phyloP scores from a whole-genome alignment of 2,329 filamentous ascomycete genomes.

The Lecanicillium sp. region DNA sequence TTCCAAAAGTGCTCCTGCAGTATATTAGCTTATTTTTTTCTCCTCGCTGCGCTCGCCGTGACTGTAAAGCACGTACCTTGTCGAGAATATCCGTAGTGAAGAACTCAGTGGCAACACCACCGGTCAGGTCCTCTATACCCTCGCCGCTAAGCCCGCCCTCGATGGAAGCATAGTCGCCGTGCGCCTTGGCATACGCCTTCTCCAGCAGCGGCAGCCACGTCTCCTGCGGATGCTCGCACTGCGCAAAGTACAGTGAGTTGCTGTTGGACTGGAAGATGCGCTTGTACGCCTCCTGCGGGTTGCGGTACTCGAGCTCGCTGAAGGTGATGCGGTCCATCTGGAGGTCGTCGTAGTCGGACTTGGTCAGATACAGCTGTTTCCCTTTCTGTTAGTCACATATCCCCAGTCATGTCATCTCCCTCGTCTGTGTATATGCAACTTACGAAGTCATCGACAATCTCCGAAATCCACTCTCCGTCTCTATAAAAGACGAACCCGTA shows the following conservation, averaged over 20 bases:
- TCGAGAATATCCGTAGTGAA: conserved; percentile 64
- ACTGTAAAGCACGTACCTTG: conserved; percentile 45
- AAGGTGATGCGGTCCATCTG: conserved; percentile 41
- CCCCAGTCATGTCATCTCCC: not conserved
- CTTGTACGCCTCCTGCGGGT: conserved; percentile 55
- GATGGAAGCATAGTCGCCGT: conserved; percentile 71
- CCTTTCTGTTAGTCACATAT: not conserved
- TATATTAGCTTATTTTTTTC: not conserved
- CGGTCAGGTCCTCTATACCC: conserved; percentile 54
- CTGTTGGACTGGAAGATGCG: conserved; percentile 69
- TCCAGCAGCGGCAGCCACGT: conserved; percentile 76
- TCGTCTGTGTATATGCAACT: conserved; percentile 4
- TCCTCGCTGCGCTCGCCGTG: not conserved
- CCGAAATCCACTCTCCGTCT: conserved; percentile 66
- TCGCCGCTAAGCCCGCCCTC: conserved; percentile 63
- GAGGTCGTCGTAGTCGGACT: conserved; percentile 56
- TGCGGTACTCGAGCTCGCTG: conserved; percentile 40
- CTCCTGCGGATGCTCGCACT: conserved; percentile 68
- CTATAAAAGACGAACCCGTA: conserved; percentile 83
- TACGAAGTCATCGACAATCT: conserved; percentile 52
- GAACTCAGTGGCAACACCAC: conserved; percentile 61
- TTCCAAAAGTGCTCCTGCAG: conserved; percentile 58
- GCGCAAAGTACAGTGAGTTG: conserved; percentile 68
- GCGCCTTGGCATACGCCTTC: conserved; percentile 75
- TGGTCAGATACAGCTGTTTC: conserved; percentile 44